Conservation (phyloP, 495 filamentous ascomycete species). For the Penicillium taxi region DNA sequence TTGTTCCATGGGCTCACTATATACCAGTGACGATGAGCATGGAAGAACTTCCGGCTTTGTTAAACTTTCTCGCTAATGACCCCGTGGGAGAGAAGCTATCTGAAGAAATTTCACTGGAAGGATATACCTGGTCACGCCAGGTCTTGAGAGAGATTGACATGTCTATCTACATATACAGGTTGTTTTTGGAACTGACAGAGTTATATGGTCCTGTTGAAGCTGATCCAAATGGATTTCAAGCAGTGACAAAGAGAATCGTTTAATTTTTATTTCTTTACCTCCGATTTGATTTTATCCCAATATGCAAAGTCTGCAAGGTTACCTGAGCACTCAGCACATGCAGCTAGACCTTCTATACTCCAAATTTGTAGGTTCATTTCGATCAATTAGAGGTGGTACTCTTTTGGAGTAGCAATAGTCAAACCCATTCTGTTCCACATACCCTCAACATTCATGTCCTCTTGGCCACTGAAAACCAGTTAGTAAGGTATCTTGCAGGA, state of each 20-base stretch:
- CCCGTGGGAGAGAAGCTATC: slow-evolving; percentile 24
- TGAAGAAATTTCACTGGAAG: slow-evolving; percentile 33
- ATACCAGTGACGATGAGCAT: slow-evolving; percentile 39
- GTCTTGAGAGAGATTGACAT: slow-evolving; percentile 32
- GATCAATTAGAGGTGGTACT: slow-evolving; percentile 29
- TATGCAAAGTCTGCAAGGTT: no score
- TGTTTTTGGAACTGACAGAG: slow-evolving; percentile 36
- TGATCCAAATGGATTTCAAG: no score
- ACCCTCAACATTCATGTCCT: slow-evolving; percentile 44
- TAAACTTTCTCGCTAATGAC: slow-evolving; percentile 30
- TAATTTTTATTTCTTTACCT: no score
- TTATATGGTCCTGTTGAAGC: background rate
- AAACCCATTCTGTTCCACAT: slow-evolving; percentile 40
- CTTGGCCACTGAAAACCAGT: slow-evolving; percentile 31
- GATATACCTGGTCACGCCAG: slow-evolving; percentile 31
- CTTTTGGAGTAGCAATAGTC: slow-evolving; percentile 21
- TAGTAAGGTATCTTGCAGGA: background rate
- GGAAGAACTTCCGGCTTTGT: slow-evolving; percentile 39
- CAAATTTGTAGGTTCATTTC: no score
- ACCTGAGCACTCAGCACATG: no score
- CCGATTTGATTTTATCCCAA: no score
- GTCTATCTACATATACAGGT: slow-evolving; percentile 31
- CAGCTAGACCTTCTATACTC: no score
- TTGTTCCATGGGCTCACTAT: slow-evolving; percentile 49
- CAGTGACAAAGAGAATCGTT: no score